Conservation (phyloP, 257 asterid genomes). For the Linaria vulgaris region DNA sequence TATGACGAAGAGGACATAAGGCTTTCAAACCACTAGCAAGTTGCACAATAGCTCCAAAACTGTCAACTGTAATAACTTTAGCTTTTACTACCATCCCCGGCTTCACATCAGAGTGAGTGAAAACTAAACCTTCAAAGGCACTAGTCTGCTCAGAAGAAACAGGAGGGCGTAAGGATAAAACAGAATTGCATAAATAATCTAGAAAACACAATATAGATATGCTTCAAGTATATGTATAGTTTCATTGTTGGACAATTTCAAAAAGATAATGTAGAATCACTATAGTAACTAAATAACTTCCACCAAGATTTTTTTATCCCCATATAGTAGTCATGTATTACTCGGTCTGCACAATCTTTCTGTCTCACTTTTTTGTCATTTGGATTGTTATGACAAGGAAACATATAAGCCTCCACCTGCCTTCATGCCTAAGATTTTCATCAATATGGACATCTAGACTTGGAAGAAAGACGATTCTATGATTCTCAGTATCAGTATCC, state of each 20-base stretch:
- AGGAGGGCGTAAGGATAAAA: slow-evolving; percentile 8
- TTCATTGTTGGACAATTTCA: slow-evolving; percentile 3
- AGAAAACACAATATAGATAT: background rate
- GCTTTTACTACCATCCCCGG: slow-evolving; percentile 99
- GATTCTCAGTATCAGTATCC: background rate
- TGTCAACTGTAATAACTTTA: slow-evolving; percentile 73
- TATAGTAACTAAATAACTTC: background rate
- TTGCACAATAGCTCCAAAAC: slow-evolving; percentile 90
- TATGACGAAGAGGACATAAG: slow-evolving; percentile 98
- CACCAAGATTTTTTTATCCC: background rate
- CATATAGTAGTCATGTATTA: background rate
- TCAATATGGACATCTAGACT: background rate
- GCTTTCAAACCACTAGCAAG: slow-evolving; percentile 91
- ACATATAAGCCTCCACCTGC: background rate
- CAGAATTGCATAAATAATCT: background rate
- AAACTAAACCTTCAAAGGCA: slow-evolving; percentile 86
- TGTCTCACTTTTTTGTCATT: background rate
- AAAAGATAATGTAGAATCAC: slow-evolving; percentile 1
- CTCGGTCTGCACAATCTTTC: background rate
- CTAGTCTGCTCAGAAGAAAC: slow-evolving; percentile 60
- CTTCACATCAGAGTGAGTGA: slow-evolving; percentile 94
- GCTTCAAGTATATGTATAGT: background rate
- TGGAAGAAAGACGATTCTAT: background rate
- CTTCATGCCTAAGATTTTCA: slow-evolving; percentile 9
- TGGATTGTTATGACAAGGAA: background rate